phyloP scores from a whole-genome alignment of 495 filamentous ascomycete species.

The Corynascus novoguineensis region DNA sequence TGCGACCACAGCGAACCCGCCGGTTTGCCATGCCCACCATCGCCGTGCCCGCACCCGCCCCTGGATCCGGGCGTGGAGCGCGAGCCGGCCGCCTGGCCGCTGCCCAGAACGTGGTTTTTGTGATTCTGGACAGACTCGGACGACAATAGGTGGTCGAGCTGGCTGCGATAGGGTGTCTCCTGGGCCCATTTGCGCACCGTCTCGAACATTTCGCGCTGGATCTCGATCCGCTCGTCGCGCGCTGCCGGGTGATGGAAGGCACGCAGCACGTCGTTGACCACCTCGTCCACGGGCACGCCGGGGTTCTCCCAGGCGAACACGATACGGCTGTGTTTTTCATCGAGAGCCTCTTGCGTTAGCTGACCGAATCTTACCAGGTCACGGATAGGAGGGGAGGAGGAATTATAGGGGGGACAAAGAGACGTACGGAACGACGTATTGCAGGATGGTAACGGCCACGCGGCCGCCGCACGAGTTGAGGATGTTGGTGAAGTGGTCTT shows the following conservation, averaged over 20 bases:
- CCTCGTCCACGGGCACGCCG: slow-evolving; percentile 68
- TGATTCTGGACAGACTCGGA: slow-evolving; percentile 76
- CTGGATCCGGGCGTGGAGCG: slow-evolving; percentile 33
- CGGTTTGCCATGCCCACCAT: slow-evolving; percentile 48
- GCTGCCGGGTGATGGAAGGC: slow-evolving; percentile 88
- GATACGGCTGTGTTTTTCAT: slow-evolving; percentile 48
- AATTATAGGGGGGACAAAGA: neutral
- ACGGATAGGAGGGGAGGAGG: neutral
- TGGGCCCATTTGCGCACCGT: slow-evolving; percentile 73
- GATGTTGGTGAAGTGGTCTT: slow-evolving; percentile 93
- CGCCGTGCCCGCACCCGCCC: slow-evolving; percentile 27
- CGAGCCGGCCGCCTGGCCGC: neutral
- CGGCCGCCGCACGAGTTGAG: slow-evolving; percentile 83
- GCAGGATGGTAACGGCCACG: slow-evolving; percentile 69
- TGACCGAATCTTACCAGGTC: too few species aligned
- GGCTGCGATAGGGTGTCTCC: slow-evolving; percentile 55
- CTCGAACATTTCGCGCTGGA: slow-evolving; percentile 81
- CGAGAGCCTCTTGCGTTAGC: too few species aligned
- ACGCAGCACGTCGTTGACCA: slow-evolving; percentile 66
- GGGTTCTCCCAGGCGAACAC: slow-evolving; percentile 88
- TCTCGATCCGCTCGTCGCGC: slow-evolving; percentile 63
- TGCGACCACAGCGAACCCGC: slow-evolving; percentile 49
- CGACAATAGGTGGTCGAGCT: slow-evolving; percentile 63
- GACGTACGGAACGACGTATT: slow-evolving; percentile 68
- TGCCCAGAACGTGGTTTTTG: slow-evolving; percentile 63